Conservation (phyloP, 441 rosid genomes). For the Theobroma grandiflorum region DNA sequence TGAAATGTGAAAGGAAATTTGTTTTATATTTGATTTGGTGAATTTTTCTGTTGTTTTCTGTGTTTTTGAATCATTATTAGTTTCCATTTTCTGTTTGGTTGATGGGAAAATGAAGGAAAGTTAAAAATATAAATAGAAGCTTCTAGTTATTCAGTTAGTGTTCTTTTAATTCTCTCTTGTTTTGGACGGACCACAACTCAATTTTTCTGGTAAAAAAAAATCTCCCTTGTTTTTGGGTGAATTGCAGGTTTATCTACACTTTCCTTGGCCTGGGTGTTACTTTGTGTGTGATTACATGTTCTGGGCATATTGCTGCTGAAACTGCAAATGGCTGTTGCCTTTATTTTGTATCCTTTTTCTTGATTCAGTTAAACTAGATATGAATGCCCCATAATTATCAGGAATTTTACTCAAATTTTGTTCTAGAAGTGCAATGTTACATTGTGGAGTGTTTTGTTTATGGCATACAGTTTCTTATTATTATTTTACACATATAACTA, state of each 20-base stretch:
- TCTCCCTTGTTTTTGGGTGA: slow-evolving; percentile 29
- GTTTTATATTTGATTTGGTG: neutral
- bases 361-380: slow-evolving; percentile 11
- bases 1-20: neutral
- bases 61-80: neutral
- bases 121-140: neutral
- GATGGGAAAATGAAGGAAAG: neutral
- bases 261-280: slow-evolving; percentile 70
- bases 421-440: neutral
- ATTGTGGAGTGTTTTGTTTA: neutral
- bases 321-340: slow-evolving; percentile 88
- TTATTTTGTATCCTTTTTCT: slow-evolving; percentile 62
- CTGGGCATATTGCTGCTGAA: slow-evolving; percentile 86
- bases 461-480: neutral
- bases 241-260: slow-evolving; percentile 79
- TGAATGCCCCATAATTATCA: neutral
- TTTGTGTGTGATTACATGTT: slow-evolving; percentile 72
- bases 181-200: neutral
- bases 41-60: neutral
- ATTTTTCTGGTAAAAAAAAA: neutral
- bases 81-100: slow-evolving; percentile 19
- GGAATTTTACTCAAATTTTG: neutral
- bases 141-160: neutral
- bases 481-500: neutral
- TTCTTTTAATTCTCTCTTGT: neutral